A percentile compares a stretch with the other conserved stretches of the same genome.
phyloP scores from a whole-genome alignment of 805 yeast genomes.

The Kodamaea fukazawae region DNA sequence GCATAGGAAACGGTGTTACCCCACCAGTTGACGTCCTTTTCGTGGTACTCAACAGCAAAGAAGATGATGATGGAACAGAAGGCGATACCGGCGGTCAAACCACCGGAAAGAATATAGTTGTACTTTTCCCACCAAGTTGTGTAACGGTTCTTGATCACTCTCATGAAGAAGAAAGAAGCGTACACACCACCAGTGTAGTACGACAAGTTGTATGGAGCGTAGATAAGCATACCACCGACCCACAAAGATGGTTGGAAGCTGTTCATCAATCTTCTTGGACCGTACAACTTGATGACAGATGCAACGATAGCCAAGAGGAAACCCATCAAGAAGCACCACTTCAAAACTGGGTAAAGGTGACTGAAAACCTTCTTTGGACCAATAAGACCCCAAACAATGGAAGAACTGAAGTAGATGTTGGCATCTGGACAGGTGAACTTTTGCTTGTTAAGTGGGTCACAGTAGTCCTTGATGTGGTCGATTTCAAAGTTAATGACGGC shows the following conservation, averaged over 20 bases:
- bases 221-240: constrained; percentile 31
- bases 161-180: constrained; percentile 26
- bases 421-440: constrained; percentile 30
- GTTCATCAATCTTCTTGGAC: constrained; percentile 18
- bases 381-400: constrained; percentile 64
- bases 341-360: constrained; percentile 33
- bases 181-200: constrained; percentile 31
- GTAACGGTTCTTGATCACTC: constrained; percentile 25
- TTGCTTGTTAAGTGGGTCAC: constrained; percentile 18
- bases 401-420: constrained; percentile 46
- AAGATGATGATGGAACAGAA: constrained; percentile 33
- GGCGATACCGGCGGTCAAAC: constrained; percentile 34
- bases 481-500: constrained; percentile 22
- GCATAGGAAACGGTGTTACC: constrained; percentile 24
- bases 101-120: constrained; percentile 31
- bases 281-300: constrained; percentile 15
- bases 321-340: constrained; percentile 35
- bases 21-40: constrained; percentile 29
- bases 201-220: constrained; percentile 33
- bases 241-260: constrained; percentile 34
- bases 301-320: constrained; percentile 23
- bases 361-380: constrained; percentile 29
- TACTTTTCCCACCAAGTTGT: constrained; percentile 36
- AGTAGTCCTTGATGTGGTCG: constrained; percentile 17
- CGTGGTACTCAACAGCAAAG: constrained; percentile 36